Percentiles rank a stretch among this genome's conserved stretches.
These are phyloP conservation scores for Phylloporus arenicola DNA, from an alignment of 768 basidiomycete species.

Conservation along the genomic window DNA sequence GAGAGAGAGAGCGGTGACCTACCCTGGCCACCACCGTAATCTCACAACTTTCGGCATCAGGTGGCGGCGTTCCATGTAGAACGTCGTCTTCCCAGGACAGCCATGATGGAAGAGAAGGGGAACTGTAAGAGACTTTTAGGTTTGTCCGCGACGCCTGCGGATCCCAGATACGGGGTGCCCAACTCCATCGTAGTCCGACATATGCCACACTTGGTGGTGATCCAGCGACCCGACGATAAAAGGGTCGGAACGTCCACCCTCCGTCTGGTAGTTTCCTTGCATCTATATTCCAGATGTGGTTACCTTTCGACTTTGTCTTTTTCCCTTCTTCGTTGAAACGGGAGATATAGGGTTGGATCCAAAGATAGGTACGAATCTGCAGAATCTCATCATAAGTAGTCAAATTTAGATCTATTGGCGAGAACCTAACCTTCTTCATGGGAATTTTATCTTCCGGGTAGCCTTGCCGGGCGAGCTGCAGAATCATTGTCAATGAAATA, in stretches of 20 bases:
- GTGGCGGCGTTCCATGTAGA: slow-evolving; percentile 73
- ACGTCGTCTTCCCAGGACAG: slow-evolving; percentile 81
- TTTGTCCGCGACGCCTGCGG: slow-evolving; percentile 85
- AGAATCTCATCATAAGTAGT: slow-evolving; percentile 20
- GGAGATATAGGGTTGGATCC: slow-evolving; percentile 90
- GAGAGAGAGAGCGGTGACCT: slow-evolving; percentile 21
- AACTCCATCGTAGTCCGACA: slow-evolving; percentile 75
- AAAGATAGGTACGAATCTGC: slow-evolving; percentile 90
- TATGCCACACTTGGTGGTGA: slow-evolving; percentile 78
- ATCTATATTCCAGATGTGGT: slow-evolving; percentile 98
- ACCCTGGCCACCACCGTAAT: slow-evolving; percentile 77
- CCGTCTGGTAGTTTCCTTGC: slow-evolving; percentile 77
- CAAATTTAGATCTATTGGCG: slow-evolving; percentile 6
- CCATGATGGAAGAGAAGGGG: slow-evolving; percentile 82
- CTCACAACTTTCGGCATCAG: slow-evolving; percentile 69
- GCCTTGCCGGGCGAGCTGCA: slow-evolving; percentile 74
- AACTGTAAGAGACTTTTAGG: slow-evolving; percentile 72
- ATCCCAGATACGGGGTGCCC: slow-evolving; percentile 95
- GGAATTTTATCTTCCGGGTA: slow-evolving; percentile 93
- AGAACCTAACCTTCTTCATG: slow-evolving; percentile 78
- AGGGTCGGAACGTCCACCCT: slow-evolving; percentile 84
- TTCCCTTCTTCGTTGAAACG: slow-evolving; percentile 99
- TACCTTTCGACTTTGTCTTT: slow-evolving; percentile 98
- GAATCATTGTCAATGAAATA: slow-evolving; percentile 8
- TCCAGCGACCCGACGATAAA: slow-evolving; percentile 83